These are phyloP conservation scores for Pichia sp. DNA, from an alignment of 1,139 yeast species.

Conservation along the genomic window DNA sequence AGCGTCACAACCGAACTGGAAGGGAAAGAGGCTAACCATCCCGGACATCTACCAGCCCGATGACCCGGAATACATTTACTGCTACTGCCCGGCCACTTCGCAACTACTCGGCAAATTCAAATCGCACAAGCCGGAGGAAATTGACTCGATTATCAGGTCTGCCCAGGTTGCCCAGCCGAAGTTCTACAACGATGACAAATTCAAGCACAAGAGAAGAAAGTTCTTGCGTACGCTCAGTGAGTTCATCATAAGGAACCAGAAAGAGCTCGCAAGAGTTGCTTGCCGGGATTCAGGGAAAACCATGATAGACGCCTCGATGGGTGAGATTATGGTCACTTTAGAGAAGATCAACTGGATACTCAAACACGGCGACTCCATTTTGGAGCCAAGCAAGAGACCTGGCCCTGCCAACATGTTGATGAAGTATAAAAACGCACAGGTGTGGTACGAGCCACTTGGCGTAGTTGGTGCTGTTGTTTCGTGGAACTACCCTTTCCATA, in stretches of 20 bases:
- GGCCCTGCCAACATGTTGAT: slow-evolving; percentile 83
- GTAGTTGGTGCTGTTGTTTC: slow-evolving; percentile 89
- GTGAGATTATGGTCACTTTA: slow-evolving; percentile 88
- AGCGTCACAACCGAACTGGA: slow-evolving; percentile 89
- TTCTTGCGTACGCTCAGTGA: slow-evolving; percentile 67
- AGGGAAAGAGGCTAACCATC: slow-evolving; percentile 73
- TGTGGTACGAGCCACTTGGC: slow-evolving; percentile 83
- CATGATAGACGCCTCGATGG: slow-evolving; percentile 92
- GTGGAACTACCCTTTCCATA: slow-evolving; percentile 97
- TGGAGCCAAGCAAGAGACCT: slow-evolving; percentile 71
- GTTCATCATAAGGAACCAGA: slow-evolving; percentile 77
- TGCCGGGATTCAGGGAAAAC: slow-evolving; percentile 97
- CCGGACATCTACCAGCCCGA: slow-evolving; percentile 48
- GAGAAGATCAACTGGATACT: slow-evolving; percentile 90
- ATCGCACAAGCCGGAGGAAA: slow-evolving; percentile 60
- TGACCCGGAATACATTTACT: slow-evolving; percentile 67
- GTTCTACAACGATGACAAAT: slow-evolving; percentile 48
- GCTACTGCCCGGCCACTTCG: slow-evolving; percentile 95
- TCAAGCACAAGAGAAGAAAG: slow-evolving; percentile 49
- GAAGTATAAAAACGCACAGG: slow-evolving; percentile 84
- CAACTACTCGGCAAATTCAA: slow-evolving; percentile 72
- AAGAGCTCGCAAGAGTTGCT: slow-evolving; percentile 81
- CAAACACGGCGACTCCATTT: slow-evolving; percentile 69
- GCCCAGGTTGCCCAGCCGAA: slow-evolving; percentile 57
- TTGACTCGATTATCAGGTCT: slow-evolving; percentile 55